Evolutionary conservation across 2,329 filamentous ascomycete species (phyloP).

Genomic region (Helicocarpus griseus): DNA sequence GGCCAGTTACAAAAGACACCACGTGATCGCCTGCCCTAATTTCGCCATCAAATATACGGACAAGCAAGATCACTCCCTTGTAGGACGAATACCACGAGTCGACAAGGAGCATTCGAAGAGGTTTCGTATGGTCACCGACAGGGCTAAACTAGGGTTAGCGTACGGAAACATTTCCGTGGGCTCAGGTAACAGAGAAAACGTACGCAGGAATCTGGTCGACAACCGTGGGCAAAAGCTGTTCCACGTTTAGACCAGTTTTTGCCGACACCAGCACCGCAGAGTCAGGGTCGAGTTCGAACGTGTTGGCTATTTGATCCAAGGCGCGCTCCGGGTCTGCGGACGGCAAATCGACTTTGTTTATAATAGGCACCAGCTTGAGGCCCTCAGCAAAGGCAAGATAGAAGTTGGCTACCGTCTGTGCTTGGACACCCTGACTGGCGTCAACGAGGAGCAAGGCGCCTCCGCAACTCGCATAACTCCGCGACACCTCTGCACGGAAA

Average conservation of each 20-base stretch:
- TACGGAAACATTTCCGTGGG: background rate
- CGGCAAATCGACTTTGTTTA: conserved; percentile 94
- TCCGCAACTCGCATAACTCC: conserved; percentile 92
- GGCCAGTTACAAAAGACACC: conserved; percentile 76
- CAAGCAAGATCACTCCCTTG: conserved; percentile 82
- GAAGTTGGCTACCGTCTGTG: conserved; percentile 97
- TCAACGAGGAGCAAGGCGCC: conserved; percentile 88
- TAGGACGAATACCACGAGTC: conserved; percentile 99
- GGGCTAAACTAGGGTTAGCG: conserved; percentile 40
- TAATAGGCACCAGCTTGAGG: conserved; percentile 73
- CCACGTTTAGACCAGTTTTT: conserved; percentile 86
- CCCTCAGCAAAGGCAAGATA: conserved; percentile 93
- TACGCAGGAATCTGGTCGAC: conserved; percentile 70
- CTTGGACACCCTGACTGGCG: conserved; percentile 91
- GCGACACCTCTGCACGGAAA: conserved; percentile 89
- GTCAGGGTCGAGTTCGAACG: conserved; percentile 76
- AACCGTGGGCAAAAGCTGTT: conserved; percentile 71
- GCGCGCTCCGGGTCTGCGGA: conserved; percentile 81
- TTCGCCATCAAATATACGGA: conserved; percentile 81
- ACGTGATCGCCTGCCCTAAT: conserved; percentile 75
- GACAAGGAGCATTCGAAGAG: conserved; percentile 75
- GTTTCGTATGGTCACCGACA: conserved; percentile 59
- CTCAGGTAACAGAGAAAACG: conserved; percentile 14
- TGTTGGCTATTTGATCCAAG: conserved; percentile 72
- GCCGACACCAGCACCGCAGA: conserved; percentile 74